Base-by-base conservation (phyloP, 129 eudicot species). In the Flaveria trinervia region DNA sequence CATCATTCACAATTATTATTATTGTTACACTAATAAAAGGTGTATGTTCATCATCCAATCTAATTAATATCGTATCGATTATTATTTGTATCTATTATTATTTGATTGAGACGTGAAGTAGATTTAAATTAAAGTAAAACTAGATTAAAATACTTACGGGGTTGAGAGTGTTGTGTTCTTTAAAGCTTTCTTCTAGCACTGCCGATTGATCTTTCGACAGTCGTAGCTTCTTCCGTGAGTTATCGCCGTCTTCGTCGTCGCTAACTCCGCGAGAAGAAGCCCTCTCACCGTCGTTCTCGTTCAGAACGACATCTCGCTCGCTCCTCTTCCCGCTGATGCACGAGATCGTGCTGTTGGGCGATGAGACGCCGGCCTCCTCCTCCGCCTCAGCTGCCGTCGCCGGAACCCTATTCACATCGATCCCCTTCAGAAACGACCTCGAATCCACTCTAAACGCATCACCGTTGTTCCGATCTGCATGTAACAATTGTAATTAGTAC, bases 331-430 rank as follows among this genome's bases (percentile, higher is more conserved):
- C 98, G 57, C 98, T 94, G 30, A 91, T 76, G 68, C 96, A 87
- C 33, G 98, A 94, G 43, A 94, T 75, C n/a, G 98, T 94, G 81
- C 98, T 94, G 82, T 91, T 91, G 17, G 98, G 97, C 6, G 98
- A 94, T 2, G 98, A 94, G 1, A 84, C 97, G 1, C 92, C 97
- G 66, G 86, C 89, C 41, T 85, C 98, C 14, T 89, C 97, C 71
- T 94, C 96, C 68, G 65, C 81, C 33, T 84, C 93, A 13, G 83
- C 86, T 36, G 85, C 81, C 20, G 83, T 51, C 15, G 90, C 48
- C 52, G 96, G 90, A 14, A 81, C 75, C 80, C 97, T 71, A 83
- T 94, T 94, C 75, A 94, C 98, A 77, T 94, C 98, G 71, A 94
- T 94, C 7, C 98, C 98, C 57, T 85, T 89, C 71, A 87, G 50